Base-by-base conservation (phyloP, 768 basidiomycete species). In the Exsudoporus frostii region DNA sequence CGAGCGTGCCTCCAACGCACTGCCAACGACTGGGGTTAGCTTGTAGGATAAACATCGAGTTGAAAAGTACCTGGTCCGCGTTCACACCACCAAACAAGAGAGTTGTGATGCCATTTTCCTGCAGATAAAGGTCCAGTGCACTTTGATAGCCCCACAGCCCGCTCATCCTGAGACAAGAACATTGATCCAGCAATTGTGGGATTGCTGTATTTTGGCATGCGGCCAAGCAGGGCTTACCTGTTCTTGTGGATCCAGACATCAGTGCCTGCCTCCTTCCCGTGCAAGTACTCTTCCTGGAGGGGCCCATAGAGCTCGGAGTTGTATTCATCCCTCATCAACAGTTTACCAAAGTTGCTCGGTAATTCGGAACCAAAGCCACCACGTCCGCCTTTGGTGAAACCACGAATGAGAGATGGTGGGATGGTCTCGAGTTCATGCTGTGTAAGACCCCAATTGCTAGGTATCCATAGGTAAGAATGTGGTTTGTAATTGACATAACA, bases 241-340 rank as follows among this genome's bases (percentile, higher is more conserved):
- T 86, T 87, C 67, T 86, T 88, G 65, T 86, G 81, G 46, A 87
- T 82, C 84, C 84, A 86, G 55, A 84, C 75, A 65, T 88, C 85
- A 10, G 82, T 83, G 1, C 84, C 84, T 7, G 65, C 69, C 13
- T 76, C 68, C 54, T 74, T 69, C 17, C 84, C 85, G 45, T 77
- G 72, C 48, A 79, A 42, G 59, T 77, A 86, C 55, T 79, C 75
- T 0, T 68, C 71, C 55, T 86, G 83, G 32, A 88, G 71, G 9
- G 83, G 83, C 1, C 80, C 83, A 68, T 87, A 86, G 45, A 86
- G 70, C 36, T 80, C 79, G 4, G 84, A 74, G 64, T 86, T 86
- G 51, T 69, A 73, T 44, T 73, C 75, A 44, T 71, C 83, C 49
- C 84, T 74, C 83, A 87, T 85, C 56, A 78, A 63, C 11, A 84